These are phyloP conservation scores for Parsonsia alboflavescens DNA, from an alignment of 257 asterid species.

Conservation along the genomic window DNA sequence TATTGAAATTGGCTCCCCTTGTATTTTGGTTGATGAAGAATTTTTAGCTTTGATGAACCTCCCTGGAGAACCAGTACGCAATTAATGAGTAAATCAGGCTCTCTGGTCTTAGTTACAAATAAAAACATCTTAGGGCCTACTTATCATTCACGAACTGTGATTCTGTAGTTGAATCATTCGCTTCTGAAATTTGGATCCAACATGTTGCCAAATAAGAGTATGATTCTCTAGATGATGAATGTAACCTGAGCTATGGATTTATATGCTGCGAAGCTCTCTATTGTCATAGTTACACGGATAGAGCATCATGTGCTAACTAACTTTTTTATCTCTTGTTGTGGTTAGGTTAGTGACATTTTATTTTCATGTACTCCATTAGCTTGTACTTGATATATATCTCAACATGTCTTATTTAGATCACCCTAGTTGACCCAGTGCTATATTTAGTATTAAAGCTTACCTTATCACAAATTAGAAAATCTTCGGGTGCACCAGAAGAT, in stretches of 20 bases:
- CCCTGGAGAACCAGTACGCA: slow-evolving; percentile 14
- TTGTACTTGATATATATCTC: background rate
- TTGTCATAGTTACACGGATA: slow-evolving; percentile 34
- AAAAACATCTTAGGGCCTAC: no score
- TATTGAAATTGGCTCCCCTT: slow-evolving; percentile 19
- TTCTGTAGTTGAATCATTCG: no score
- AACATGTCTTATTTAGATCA: background rate
- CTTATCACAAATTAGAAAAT: no score
- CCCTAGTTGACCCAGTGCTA: background rate
- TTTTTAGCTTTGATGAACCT: slow-evolving; percentile 1
- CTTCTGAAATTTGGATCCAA: background rate
- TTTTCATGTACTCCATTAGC: background rate
- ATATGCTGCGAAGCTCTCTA: slow-evolving; percentile 19
- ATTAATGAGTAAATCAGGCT: background rate
- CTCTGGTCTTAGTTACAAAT: background rate
- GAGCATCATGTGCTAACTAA: background rate
- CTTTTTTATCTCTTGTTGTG: background rate
- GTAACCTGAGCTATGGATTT: slow-evolving; percentile 14
- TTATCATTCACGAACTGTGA: no score
- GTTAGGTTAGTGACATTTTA: background rate
- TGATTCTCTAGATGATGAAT: slow-evolving; percentile 20
- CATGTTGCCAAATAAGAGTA: background rate
- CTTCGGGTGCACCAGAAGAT: no score
- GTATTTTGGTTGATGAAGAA: slow-evolving; percentile 15
- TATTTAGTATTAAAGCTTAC: no score